phyloP scores from a whole-genome alignment of 139 green algal species.

The Tetratostichococcus sp. region DNA sequence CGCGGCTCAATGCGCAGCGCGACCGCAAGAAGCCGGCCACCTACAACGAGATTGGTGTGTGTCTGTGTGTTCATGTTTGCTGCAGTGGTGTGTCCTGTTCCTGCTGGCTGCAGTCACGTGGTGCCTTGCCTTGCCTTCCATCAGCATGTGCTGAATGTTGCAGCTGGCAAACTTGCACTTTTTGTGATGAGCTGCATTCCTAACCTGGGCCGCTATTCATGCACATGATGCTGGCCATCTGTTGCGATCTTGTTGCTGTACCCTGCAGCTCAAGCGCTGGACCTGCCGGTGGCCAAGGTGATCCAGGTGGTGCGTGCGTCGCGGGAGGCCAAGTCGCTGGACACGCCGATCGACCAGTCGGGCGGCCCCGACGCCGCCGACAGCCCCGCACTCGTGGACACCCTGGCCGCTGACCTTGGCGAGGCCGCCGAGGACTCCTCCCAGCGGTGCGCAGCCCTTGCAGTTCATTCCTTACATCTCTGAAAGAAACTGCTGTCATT shows the following conservation, averaged over 20 bases:
- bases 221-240: too few relatives aligned
- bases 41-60: constrained; percentile 46
- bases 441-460: background rate
- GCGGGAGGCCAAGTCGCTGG: constrained; percentile 19
- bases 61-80: background rate
- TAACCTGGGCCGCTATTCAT: too few relatives aligned
- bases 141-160: too few relatives aligned
- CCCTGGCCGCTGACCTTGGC: constrained; percentile 11
- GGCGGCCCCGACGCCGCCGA: constrained; percentile 10
- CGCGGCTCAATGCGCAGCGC: constrained; percentile 29
- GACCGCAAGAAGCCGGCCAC: constrained; percentile 26
- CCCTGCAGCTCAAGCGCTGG: constrained; percentile 14
- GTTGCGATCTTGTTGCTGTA: background rate
- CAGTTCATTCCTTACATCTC: too few relatives aligned
- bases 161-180: too few relatives aligned
- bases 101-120: too few relatives aligned
- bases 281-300: constrained; percentile 56
- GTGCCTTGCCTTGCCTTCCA: too few relatives aligned
- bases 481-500: too few relatives aligned
- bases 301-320: constrained; percentile 16
- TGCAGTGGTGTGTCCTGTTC: too few relatives aligned
- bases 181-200: too few relatives aligned
- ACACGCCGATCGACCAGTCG: constrained; percentile 7
- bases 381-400: constrained; percentile 9
- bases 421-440: background rate